Evolutionary conservation across 257 asterid species (phyloP).

Genomic region (Schizonepeta tenuifolia): DNA sequence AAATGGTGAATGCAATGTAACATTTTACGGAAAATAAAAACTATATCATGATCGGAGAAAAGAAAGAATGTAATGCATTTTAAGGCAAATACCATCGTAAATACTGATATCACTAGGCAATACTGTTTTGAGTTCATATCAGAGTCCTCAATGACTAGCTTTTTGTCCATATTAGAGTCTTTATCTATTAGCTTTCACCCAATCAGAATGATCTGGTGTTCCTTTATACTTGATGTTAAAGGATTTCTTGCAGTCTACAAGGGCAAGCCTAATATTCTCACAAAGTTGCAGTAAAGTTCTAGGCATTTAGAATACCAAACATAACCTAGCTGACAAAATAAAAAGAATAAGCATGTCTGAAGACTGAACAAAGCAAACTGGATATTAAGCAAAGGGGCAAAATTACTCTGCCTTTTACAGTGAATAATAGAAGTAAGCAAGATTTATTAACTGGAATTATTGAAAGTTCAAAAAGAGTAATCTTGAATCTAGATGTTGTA

Average conservation of each 20-base stretch:
- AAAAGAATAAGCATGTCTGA: background rate
- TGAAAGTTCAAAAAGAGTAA: background rate
- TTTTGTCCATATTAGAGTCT: background rate
- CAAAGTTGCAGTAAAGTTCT: conserved; percentile 9
- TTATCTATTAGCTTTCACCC: conserved; percentile 13
- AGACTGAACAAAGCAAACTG: background rate
- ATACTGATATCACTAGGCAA: conserved; percentile 16
- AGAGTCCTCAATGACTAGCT: conserved; percentile 8
- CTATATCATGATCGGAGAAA: background rate
- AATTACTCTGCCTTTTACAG: conserved; percentile 1
- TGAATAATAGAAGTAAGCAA: background rate
- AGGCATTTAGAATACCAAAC: conserved; percentile 14
- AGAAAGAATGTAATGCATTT: background rate
- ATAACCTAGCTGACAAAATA: conserved; percentile 7
- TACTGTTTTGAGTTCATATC: background rate
- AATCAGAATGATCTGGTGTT: background rate
- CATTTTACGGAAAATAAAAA: conserved; percentile 1
- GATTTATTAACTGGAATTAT: conserved; percentile 5
- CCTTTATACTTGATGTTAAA: background rate
- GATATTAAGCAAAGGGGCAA: background rate
- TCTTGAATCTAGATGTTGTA: background rate
- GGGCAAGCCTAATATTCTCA: conserved; percentile 2
- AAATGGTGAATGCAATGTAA: background rate
- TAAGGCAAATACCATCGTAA: conserved; percentile 8
- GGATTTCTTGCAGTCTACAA: background rate